Percentiles rank a stretch among this genome's conserved stretches.
Evolutionary conservation across 495 filamentous ascomycete species (phyloP).

Genomic region (Terfezia claveryi): DNA sequence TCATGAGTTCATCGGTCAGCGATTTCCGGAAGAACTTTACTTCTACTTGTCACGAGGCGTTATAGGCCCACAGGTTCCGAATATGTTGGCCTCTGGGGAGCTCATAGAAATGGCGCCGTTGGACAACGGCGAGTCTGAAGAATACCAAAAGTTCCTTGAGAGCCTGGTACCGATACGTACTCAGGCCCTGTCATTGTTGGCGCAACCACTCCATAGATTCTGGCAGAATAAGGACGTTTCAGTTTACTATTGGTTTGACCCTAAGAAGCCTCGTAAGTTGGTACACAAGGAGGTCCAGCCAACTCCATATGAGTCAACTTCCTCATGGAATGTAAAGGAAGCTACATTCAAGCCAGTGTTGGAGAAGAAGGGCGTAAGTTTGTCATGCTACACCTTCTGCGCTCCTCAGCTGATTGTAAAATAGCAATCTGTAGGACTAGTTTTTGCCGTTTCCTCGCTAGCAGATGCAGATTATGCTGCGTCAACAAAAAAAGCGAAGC

Average conservation of each 20-base stretch:
- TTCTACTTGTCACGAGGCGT: conserved; percentile 73
- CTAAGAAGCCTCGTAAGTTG: conserved; percentile 38
- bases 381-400: not conserved
- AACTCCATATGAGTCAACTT: conserved; percentile 36
- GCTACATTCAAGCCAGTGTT: conserved; percentile 27
- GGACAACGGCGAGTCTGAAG: conserved; percentile 54
- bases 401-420: not conserved
- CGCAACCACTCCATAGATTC: conserved; percentile 56
- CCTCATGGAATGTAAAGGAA: conserved; percentile 51
- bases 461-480: conserved; percentile 41
- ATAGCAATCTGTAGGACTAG: conserved; percentile 32
- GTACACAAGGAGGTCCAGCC: conserved; percentile 39
- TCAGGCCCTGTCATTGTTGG: conserved; percentile 50
- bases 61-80: conserved; percentile 55
- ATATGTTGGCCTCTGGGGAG: conserved; percentile 57
- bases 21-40: conserved; percentile 77
- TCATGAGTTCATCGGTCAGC: conserved; percentile 71
- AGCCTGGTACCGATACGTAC: conserved; percentile 50
- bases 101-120: conserved; percentile 53
- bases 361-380: conserved; percentile 12
- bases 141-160: conserved; percentile 58
- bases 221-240: conserved; percentile 55
- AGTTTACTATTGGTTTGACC: conserved; percentile 69
- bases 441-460: conserved; percentile 36
- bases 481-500: conserved; percentile 34